A percentile compares a stretch with the other conserved stretches of the same genome.
Conservation (phyloP, 371 early-diverging fungal genomes). For the Apophysomyces ossiformis region DNA sequence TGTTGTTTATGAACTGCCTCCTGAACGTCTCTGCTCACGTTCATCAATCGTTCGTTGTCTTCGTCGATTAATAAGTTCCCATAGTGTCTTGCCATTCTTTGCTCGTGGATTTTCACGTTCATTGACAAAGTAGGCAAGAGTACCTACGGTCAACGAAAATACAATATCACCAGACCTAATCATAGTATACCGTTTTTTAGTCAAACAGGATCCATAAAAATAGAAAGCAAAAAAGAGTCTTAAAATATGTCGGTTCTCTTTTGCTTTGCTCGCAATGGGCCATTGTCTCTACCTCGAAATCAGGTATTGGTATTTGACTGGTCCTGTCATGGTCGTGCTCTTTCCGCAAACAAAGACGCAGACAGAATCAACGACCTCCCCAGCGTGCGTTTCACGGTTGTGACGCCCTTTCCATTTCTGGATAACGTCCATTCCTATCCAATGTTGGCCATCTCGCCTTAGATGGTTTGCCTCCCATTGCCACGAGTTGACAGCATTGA, state of each 20-base stretch:
- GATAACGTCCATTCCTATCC: background rate
- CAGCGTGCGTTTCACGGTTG: background rate
- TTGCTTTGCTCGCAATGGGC: background rate
- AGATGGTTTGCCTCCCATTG: no score
- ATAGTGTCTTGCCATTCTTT: constrained; percentile 51
- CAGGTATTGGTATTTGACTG: constrained; percentile 46
- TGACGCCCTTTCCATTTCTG: background rate
- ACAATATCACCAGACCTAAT: constrained; percentile 50
- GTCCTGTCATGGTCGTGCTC: constrained; percentile 31
- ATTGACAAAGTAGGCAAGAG: constrained; percentile 56
- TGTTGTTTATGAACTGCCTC: background rate
- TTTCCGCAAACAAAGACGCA: background rate
- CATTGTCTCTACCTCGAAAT: constrained; percentile 43
- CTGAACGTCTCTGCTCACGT: constrained; percentile 28
- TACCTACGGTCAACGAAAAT: constrained; percentile 52
- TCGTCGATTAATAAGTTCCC: constrained; percentile 39
- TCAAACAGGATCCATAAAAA: background rate
- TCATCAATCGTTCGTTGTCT: constrained; percentile 35
- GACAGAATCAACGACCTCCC: background rate
- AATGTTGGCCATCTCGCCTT: background rate
- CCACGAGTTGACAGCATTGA: no score
- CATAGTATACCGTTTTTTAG: background rate
- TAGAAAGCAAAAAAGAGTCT: background rate
- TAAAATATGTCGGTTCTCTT: background rate
- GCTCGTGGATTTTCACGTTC: constrained; percentile 54